A percentile compares a stretch with the other conserved stretches of the same genome.
Conservation (phyloP, 2,329 filamentous ascomycete species). For the Stylonectria norvegica region DNA sequence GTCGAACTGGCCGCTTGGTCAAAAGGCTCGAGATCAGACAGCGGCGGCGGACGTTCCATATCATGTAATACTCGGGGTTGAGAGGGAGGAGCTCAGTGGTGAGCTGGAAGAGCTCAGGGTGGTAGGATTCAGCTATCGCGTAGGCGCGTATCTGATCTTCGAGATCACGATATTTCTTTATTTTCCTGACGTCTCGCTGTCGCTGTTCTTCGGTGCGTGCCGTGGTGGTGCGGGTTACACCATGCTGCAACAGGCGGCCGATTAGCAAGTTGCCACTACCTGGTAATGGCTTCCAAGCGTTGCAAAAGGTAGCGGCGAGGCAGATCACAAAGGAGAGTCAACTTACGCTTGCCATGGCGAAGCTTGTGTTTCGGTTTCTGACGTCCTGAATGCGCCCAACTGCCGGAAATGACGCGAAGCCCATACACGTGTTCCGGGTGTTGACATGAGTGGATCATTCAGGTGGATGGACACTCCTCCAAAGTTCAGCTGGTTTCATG, state of each 20-base stretch:
- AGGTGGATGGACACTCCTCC: neutral
- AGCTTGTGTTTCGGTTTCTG: too few relatives aligned
- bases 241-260: too few relatives aligned
- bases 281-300: too few relatives aligned
- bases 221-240: constrained; percentile 67
- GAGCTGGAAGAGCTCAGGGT: constrained; percentile 47
- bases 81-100: constrained; percentile 69
- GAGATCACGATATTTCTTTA: constrained; percentile 69
- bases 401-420: too few relatives aligned
- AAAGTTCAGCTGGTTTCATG: constrained; percentile 9
- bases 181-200: constrained; percentile 69
- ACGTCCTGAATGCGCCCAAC: too few relatives aligned
- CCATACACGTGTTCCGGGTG: neutral
- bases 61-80: constrained; percentile 86
- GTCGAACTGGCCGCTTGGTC: constrained; percentile 50
- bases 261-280: too few relatives aligned
- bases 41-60: constrained; percentile 84
- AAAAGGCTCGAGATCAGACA: constrained; percentile 60
- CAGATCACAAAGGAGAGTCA: too few relatives aligned
- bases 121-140: constrained; percentile 40
- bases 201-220: constrained; percentile 65
- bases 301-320: too few relatives aligned
- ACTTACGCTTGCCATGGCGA: too few relatives aligned
- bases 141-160: constrained; percentile 65
- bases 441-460: neutral